phyloP scores from a whole-genome alignment of 176 grass and related monocot species.

The Elymus sibiricus region DNA sequence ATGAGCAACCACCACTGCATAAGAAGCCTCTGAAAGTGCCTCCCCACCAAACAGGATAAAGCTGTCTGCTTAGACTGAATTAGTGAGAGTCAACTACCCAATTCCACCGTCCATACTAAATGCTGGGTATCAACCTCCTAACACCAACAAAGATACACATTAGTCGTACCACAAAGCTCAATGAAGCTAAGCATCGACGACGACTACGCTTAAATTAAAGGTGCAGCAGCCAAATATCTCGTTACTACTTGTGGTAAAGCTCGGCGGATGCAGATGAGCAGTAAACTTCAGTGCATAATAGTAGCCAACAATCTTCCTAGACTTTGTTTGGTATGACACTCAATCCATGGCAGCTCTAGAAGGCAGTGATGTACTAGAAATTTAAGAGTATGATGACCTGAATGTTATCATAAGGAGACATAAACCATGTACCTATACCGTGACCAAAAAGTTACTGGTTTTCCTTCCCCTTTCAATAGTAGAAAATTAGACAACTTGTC shows the following conservation, averaged over 20 bases:
- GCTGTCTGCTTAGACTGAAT: neutral
- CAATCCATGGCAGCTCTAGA: neutral
- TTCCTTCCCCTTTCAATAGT: neutral
- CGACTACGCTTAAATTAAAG: neutral
- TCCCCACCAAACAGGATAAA: neutral
- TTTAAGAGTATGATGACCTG: neutral
- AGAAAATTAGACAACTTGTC: neutral
- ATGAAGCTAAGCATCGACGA: neutral
- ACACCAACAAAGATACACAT: neutral
- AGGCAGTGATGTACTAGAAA: neutral
- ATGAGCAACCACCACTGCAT: neutral
- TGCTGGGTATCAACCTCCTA: neutral
- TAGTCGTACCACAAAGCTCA: neutral
- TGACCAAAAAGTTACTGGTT: neutral
- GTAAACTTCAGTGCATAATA: neutral
- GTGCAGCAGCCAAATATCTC: neutral
- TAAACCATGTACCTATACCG: neutral
- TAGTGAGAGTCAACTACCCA: neutral
- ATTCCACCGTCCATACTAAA: neutral
- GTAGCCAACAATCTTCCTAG: neutral
- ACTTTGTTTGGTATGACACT: neutral
- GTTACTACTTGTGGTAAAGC: neutral
- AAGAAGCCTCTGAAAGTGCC: neutral
- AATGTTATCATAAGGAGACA: neutral
- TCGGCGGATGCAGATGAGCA: neutral